Base-by-base conservation (phyloP, 225 moss, liverwort and hornwort species). In the Marchantia paleacea region DNA sequence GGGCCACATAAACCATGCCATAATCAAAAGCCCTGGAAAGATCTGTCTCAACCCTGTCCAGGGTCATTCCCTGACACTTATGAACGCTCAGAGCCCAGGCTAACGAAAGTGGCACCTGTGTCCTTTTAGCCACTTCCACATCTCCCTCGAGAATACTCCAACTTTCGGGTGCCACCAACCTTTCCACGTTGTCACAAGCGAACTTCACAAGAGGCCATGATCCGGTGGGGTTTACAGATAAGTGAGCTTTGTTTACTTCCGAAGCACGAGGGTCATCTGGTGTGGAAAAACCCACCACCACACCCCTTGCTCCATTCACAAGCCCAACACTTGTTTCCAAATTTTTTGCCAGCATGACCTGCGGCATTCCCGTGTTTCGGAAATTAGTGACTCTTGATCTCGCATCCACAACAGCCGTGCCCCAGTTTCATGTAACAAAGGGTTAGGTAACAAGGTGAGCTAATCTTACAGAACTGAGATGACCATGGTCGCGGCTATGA, bases 31-130 rank as follows among this genome's bases (percentile, higher is more conserved):
- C 92, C 81, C 82, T 89, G 18, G 93, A 91, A 24, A 97, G 91
- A 86, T 97, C 90, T 69, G 94, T 94, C 81, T 94, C 96, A 75
- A 94, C 96, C 72, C 89, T 89, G 84, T 96, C 96, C 60, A 96
- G 84, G 49, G 96, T 96, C 97, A 92, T 94, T 39, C 97, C 97
- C 82, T 97, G 97, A 79, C 97, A 97, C 87, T 97, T 97, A 84
- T 94, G 94, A 51, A 97, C 92, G 76, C 94, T 97, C 10, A 97
- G 85, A 31, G 97, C 97, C 97, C 97, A 97, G 63, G 94, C 97
- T 84, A 94, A 79, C 72, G 87, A 71, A 63, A 97, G 64, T 18
- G 97, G 97, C 70, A 97, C 86, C 86, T 97, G 96, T 65, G 86
- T 87, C 81, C 97, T 90, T 79, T 85, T 88, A 54, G 93, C 97